Base-by-base conservation (phyloP, 768 basidiomycete genomes). In the Boletus sensibilis region DNA sequence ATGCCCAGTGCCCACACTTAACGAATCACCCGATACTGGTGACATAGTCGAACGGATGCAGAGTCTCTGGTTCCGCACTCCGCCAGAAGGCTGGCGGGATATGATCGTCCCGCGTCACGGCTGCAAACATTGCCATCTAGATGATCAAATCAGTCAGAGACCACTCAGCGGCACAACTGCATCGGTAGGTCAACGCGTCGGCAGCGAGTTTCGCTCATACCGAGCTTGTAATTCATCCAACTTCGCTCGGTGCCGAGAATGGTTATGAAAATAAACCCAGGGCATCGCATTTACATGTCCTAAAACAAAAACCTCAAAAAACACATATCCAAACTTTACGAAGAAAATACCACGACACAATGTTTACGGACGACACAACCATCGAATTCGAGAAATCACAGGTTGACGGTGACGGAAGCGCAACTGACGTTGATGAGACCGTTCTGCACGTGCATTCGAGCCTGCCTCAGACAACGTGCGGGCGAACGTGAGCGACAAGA, bases 361-460 rank as follows among this genome's bases (percentile, higher is more conserved):
- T 8, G 6, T 31, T 31, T 31, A 31, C 11, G n/a, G 45, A 40
- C 33, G 20, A 47, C 4, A 12, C 33, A 31, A 31, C 4, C 3
- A 2, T 21, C 1, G 1, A 43, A 2, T 41, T 10, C 7, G 27
- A 21, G 5, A 16, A 9, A 54, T 55, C 11, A 57, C 40, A 18
- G 8, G 37, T 40, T 52, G 31, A 56, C 33, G 23, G 8, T 46
- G 38, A 52, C 18, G 29, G 54, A 39, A 25, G 54, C 46, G 38
- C 54, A 58, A 23, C 48, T 54, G 5, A 39, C 9, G 42, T 8
- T 2, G 16, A 58, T 25, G 34, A 44, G 16, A 38, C 57, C 57
- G 5, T 34, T 42, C 45, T 37, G n/a, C 11, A n/a, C n/a, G n/a
- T n/a, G n/a, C n/a, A n/a, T n/a, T 27, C 18, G 21, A 53, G 12